Conservation (phyloP, 306 rosid genomes). For the Oemleria cerasiformis region DNA sequence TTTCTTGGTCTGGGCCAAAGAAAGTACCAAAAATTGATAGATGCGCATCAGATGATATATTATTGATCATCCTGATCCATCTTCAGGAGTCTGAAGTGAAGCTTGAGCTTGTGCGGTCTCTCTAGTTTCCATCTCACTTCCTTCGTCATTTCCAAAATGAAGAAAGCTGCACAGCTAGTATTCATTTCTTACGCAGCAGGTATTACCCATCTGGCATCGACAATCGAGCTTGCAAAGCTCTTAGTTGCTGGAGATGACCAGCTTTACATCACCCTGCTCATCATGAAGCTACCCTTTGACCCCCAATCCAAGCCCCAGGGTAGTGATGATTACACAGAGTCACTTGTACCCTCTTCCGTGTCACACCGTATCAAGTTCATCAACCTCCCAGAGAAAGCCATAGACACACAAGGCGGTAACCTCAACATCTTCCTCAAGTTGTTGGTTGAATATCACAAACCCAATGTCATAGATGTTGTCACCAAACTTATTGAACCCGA, state of each 20-base stretch:
- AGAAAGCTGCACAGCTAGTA: slow-evolving; percentile 14
- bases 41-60: background rate
- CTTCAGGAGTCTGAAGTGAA: background rate
- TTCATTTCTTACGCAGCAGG: slow-evolving; percentile 16
- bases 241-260: slow-evolving; percentile 10
- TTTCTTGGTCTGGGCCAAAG: background rate
- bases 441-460: slow-evolving; percentile 10
- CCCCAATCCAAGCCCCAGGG: background rate
- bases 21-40: background rate
- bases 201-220: slow-evolving; percentile 15
- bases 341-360: no score
- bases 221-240: slow-evolving; percentile 31
- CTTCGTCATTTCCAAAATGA: background rate
- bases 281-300: slow-evolving; percentile 6
- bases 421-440: background rate
- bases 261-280: slow-evolving; percentile 16
- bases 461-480: background rate
- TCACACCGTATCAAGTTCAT: slow-evolving; percentile 27
- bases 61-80: background rate
- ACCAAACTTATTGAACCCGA: background rate
- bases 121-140: background rate
- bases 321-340: no score
- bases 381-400: slow-evolving; percentile 8
- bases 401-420: no score
- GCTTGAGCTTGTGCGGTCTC: background rate